A percentile compares a stretch with the other conserved stretches of the same genome.
phyloP scores from a whole-genome alignment of 2,329 filamentous ascomycete species.

The Colletotrichum theobromicola region DNA sequence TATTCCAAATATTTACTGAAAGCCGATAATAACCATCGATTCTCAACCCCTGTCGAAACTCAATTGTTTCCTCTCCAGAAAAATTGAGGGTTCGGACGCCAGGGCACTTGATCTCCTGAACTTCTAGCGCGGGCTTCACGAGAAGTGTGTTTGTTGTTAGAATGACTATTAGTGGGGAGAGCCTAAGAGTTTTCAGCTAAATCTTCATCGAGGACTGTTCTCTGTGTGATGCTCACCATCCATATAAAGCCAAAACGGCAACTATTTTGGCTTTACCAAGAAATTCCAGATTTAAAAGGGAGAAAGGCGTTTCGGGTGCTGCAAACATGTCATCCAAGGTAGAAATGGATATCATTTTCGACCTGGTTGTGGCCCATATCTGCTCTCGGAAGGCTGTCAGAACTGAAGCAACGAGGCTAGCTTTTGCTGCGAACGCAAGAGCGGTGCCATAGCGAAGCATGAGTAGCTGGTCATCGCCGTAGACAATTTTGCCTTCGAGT shows the following conservation, averaged over 20 bases:
- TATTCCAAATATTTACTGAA: slow-evolving; percentile 35
- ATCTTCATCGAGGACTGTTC: too few relatives aligned
- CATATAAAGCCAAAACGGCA: too few relatives aligned
- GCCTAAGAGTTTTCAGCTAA: too few relatives aligned
- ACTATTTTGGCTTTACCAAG: too few relatives aligned
- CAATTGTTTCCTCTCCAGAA: slow-evolving; percentile 33
- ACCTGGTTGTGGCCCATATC: neutral
- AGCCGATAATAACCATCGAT: slow-evolving; percentile 28
- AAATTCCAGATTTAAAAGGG: neutral
- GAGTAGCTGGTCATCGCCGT: slow-evolving; percentile 32
- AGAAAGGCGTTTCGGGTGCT: accelerated
- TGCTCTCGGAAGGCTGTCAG: neutral
- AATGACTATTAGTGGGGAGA: slow-evolving; percentile 39
- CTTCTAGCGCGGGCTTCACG: slow-evolving; percentile 28
- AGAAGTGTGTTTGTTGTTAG: slow-evolving; percentile 40
- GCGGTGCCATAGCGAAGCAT: slow-evolving; percentile 39
- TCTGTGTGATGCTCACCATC: too few relatives aligned
- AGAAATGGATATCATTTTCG: accelerated
- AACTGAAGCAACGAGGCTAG: slow-evolving; percentile 34
- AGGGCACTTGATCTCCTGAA: slow-evolving; percentile 31
- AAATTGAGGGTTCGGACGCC: slow-evolving; percentile 36
- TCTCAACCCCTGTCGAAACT: slow-evolving; percentile 33
- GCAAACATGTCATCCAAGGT: neutral
- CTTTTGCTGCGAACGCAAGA: slow-evolving; percentile 38
- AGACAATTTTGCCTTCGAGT: slow-evolving; percentile 27